Conservation (phyloP, 2,329 filamentous ascomycete genomes). For the Penicillium occitanis region DNA sequence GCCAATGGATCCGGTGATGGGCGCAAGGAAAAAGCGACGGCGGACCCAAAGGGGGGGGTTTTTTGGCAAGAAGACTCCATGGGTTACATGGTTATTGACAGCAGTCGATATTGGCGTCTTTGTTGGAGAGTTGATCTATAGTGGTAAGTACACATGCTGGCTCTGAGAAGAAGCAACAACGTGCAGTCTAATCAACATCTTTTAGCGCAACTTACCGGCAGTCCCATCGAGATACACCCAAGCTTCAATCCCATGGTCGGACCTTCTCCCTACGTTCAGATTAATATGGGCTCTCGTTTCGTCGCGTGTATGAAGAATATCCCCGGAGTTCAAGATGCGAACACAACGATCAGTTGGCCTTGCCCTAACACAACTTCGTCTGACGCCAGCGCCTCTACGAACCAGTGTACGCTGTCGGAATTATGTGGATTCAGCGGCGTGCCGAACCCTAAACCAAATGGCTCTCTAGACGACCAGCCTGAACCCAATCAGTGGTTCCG, state of each 20-base stretch:
- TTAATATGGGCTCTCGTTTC: conserved; percentile 95
- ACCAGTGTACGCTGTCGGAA: conserved; percentile 71
- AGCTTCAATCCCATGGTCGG: conserved; percentile 97
- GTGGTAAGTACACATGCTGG: conserved; percentile 58
- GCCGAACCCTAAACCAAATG: conserved; percentile 59
- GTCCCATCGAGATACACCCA: conserved; percentile 68
- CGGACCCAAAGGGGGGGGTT: conserved; percentile 42
- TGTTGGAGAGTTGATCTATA: conserved; percentile 81
- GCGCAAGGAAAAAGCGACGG: conserved; percentile 20
- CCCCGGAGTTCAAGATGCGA: conserved; percentile 41
- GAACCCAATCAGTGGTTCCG: conserved; percentile 93
- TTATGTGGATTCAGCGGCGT: conserved; percentile 82
- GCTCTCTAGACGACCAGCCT: conserved; percentile 55
- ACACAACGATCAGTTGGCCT: conserved; percentile 56
- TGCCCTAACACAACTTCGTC: conserved; percentile 76
- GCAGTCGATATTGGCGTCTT: conserved; percentile 79
- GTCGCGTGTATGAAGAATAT: conserved; percentile 89
- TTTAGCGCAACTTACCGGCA: conserved; percentile 66
- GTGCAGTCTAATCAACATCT: not conserved
- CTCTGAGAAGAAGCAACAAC: not conserved
- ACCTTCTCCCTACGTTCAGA: conserved; percentile 82
- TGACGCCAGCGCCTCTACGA: conserved; percentile 48
- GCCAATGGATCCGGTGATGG: conserved; percentile 27
- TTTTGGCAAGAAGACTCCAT: conserved; percentile 62
- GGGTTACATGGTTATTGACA: conserved; percentile 79